A percentile compares a stretch with the other conserved stretches of the same genome.
These are phyloP conservation scores for Pichia sorboxylosa DNA, from an alignment of 1,139 yeast species.

Conservation along the genomic window DNA sequence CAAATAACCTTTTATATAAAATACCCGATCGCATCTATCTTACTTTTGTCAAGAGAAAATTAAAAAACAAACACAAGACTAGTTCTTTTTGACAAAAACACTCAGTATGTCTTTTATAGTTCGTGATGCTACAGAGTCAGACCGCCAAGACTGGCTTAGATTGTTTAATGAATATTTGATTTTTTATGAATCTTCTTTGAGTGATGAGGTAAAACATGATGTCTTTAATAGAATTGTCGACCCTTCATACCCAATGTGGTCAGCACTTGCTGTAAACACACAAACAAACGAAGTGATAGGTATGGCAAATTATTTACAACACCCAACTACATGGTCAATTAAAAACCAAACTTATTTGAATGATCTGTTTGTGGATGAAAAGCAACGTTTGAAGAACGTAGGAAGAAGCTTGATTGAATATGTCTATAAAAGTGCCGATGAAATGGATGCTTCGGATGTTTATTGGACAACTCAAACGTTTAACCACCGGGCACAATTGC, in stretches of 20 bases:
- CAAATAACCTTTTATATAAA: no score
- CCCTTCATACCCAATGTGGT: constrained; percentile 31
- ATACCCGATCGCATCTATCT: no score
- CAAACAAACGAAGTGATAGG: constrained; percentile 28
- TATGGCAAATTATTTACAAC: constrained; percentile 38
- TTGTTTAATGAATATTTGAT: constrained; percentile 36
- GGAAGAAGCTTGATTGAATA: constrained; percentile 41
- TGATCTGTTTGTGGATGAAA: constrained; percentile 33
- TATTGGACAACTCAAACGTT: constrained; percentile 48
- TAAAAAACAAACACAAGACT: no score
- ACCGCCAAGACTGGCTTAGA: constrained; percentile 32
- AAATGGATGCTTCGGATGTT: constrained; percentile 30
- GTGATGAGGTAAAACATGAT: constrained; percentile 29
- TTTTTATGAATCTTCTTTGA: constrained; percentile 32
- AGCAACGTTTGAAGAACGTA: constrained; percentile 32
- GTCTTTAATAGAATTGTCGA: constrained; percentile 38
- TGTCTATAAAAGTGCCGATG: constrained; percentile 39
- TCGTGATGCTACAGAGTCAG: constrained; percentile 16
- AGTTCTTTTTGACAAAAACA: no score
- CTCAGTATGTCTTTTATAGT: constrained; percentile 1
- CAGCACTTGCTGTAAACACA: constrained; percentile 33
- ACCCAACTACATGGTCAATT: constrained; percentile 38
- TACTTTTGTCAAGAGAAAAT: no score
- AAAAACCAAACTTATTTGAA: constrained; percentile 35
- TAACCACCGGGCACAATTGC: constrained; percentile 48